Base-by-base conservation (phyloP, 2,329 filamentous ascomycete genomes). In the Cordyceps cateniannulata region DNA sequence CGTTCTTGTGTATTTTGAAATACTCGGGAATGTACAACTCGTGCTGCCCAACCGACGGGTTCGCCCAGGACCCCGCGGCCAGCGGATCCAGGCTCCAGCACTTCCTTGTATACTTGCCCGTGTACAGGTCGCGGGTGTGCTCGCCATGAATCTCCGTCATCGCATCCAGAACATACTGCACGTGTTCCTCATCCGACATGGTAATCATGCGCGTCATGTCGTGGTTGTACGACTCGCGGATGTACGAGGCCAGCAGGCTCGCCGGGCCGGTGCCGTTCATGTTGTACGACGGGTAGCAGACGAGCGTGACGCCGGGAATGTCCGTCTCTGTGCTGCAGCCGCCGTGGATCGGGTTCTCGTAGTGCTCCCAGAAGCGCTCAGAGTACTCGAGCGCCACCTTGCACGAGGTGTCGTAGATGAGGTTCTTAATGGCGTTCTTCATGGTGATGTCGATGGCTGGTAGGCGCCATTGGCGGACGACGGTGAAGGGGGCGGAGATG, bases 1-100 rank as follows among this genome's bases (percentile, higher is more conserved):
- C 76, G 52, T 86, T 83, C 64, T 80, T 80, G 70, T 90, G 65
- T 0, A 86, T 90, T 68, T 85, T 82, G 67, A 87, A 89, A 68
- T 89, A 91, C n/a, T 87, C 84, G 0, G 88, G 87, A 9, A 91
- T 75, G 65, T 87, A 91, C 25, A 90, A 68, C 65, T 87, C 80
- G 67, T 91, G 87, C 73, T 90, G 85, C 0, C 86, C 86, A 0
- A 85, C 75, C 0, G 77, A 72, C 0, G 87, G 86, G 5, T 72
- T 70, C 1, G 82, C 82, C 87, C 86, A 91, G 7, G 82, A 81
- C 5, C 83, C 86, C 1, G 79, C 80, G 69, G 86, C 79, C 62
- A 83, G 80, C 62, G 83, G 79, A 63, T 90, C 85, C 8, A 80
- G 70, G 56, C 81, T 75, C 87, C 87, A 90, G 75, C 87, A 89